Evolutionary conservation across 2,329 filamentous ascomycete genomes (phyloP).

Genomic region (Botrytis tulipae): DNA sequence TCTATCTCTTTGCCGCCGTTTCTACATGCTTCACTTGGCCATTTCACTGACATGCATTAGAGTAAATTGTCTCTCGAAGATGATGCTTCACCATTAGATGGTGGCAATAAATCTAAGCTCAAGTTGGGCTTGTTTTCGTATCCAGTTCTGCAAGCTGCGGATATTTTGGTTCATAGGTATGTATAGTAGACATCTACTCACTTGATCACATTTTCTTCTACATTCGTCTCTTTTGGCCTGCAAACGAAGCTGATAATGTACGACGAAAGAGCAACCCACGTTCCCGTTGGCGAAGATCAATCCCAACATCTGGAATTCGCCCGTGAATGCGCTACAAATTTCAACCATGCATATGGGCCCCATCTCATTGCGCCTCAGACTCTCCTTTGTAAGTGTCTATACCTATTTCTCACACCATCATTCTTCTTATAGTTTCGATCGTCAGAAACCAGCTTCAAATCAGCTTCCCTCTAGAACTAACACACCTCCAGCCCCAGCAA

Average conservation of each 20-base stretch:
- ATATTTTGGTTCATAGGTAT: conserved; percentile 81
- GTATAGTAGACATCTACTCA: conserved; percentile 19
- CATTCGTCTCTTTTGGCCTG: not conserved
- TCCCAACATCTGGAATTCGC: conserved; percentile 91
- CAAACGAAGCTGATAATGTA: not conserved
- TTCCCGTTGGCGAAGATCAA: conserved; percentile 96
- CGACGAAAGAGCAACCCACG: conserved; percentile 71
- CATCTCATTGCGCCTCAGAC: conserved; percentile 68
- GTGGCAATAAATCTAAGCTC: conserved; percentile 59
- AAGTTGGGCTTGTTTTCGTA: conserved; percentile 95
- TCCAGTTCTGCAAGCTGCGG: conserved; percentile 90
- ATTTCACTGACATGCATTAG: conserved; percentile 42
- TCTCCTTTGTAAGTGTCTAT: conserved; percentile 59
- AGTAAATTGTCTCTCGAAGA: conserved; percentile 69
- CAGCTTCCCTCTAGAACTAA: not conserved
- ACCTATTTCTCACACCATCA: not conserved
- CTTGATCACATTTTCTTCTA: not conserved
- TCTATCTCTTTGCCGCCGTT: not conserved
- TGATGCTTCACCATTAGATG: conserved; percentile 56
- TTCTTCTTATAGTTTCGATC: not conserved
- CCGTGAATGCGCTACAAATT: conserved; percentile 78
- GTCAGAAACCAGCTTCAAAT: not conserved
- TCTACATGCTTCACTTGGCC: not conserved
- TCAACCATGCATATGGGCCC: conserved; percentile 71
- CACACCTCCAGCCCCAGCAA: conserved; percentile 52